These are phyloP conservation scores for Phytophthora sansomeana DNA, from an alignment of 352 stramenopile species.

Conservation along the genomic window DNA sequence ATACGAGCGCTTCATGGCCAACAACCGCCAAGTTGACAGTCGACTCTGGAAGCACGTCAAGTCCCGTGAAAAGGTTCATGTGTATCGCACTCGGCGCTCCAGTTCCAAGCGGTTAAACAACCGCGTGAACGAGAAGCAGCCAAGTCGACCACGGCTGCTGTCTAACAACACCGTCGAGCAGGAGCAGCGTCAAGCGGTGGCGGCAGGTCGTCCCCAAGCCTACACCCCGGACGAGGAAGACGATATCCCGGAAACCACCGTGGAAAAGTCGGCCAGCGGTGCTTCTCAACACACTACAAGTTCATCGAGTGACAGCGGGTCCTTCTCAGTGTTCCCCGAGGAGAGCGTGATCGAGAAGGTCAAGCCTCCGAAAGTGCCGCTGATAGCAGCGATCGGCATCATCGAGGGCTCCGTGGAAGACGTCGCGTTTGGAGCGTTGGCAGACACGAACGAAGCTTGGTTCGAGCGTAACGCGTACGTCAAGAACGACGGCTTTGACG, in stretches of 20 bases:
- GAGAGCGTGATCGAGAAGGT: slow-evolving; percentile 47
- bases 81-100: slow-evolving; percentile 62
- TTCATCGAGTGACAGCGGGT: slow-evolving; percentile 50
- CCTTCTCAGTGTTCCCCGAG: slow-evolving; percentile 46
- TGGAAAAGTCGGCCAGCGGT: slow-evolving; percentile 29
- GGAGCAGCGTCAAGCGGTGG: slow-evolving; percentile 35
- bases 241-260: slow-evolving; percentile 9
- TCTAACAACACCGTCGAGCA: slow-evolving; percentile 52
- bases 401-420: slow-evolving; percentile 56
- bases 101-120: slow-evolving; percentile 30
- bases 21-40: slow-evolving; percentile 46
- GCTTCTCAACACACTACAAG: slow-evolving; percentile 36
- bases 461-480: slow-evolving; percentile 51
- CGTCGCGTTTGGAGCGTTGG: slow-evolving; percentile 51
- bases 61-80: slow-evolving; percentile 62
- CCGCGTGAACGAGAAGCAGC: slow-evolving; percentile 34
- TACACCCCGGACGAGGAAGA: slow-evolving; percentile 37
- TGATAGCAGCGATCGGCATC: slow-evolving; percentile 44
- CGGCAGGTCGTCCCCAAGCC: slow-evolving; percentile 31
- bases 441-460: slow-evolving; percentile 46
- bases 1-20: slow-evolving; percentile 58
- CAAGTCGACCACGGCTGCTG: slow-evolving; percentile 50
- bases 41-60: slow-evolving; percentile 67
- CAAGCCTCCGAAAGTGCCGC: slow-evolving; percentile 44
- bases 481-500: slow-evolving; percentile 52